These are phyloP conservation scores for Vaccinium vitisidaea DNA, from an alignment of 148 eudicot genomes.

Conservation along the genomic window DNA sequence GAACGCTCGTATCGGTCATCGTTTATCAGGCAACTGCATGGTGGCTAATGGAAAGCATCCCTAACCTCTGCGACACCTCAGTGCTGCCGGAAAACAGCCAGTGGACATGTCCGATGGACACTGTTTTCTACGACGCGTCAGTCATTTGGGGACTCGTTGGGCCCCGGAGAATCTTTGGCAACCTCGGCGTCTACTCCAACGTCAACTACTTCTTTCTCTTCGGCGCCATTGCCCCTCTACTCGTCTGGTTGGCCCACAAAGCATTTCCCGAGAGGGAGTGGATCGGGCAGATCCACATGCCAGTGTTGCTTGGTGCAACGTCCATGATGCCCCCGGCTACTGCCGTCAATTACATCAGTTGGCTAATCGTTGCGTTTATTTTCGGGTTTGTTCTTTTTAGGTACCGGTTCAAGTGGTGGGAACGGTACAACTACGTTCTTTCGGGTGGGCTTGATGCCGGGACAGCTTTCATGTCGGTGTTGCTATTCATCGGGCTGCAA, in stretches of 20 bases:
- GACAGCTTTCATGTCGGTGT: constrained; percentile 62
- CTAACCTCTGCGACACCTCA: constrained; percentile 51
- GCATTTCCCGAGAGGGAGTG: constrained; percentile 48
- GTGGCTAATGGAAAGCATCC: constrained; percentile 72
- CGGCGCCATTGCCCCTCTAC: constrained; percentile 50
- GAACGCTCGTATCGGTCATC: constrained; percentile 51
- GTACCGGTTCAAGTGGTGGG: constrained; percentile 36
- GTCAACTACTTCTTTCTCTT: constrained; percentile 53
- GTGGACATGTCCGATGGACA: constrained; percentile 67
- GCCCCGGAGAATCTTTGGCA: constrained; percentile 67
- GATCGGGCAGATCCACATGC: constrained; percentile 55
- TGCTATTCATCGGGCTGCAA: constrained; percentile 49
- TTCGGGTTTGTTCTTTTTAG: constrained; percentile 59
- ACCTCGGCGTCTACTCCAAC: constrained; percentile 52
- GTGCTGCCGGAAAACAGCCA: constrained; percentile 53
- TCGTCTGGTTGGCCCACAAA: constrained; percentile 49
- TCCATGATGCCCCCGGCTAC: constrained; percentile 79
- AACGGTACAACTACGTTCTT: constrained; percentile 54
- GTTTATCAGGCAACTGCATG: constrained; percentile 70
- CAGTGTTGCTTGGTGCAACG: constrained; percentile 56
- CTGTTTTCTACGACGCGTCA: constrained; percentile 62
- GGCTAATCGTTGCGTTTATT: constrained; percentile 61
- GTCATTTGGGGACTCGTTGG: constrained; percentile 80
- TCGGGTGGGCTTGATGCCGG: constrained; percentile 83
- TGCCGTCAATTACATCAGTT: constrained; percentile 72